Base-by-base conservation (phyloP, 345 rosid genomes). In the Clausena lansium region DNA sequence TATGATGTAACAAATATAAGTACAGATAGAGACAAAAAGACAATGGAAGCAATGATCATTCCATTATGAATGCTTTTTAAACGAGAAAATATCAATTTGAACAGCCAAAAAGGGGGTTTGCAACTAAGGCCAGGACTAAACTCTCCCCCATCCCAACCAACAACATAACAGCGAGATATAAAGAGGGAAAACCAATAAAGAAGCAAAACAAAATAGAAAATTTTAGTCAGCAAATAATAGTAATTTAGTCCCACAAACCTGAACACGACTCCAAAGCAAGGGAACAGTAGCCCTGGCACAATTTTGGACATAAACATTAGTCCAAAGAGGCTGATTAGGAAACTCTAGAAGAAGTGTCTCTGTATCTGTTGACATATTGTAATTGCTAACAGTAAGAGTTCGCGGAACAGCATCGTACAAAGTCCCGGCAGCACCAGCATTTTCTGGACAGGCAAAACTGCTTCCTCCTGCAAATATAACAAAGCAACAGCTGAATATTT, bases 191-290 rank as follows among this genome's bases (percentile, higher is more conserved):
- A 72, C 27, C 14, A 32, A 17, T 9, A 41, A 4, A 55, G 50
- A 60, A 32, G 35, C 7, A 38, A n/a, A 36, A 5, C 41, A 35
- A 57, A 33, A 7, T 35, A 36, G 52, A 62, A 74, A 10, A 45
- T 55, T 55, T 28, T 59, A 19, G 59, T 33, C 45, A 8, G 52
- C 5, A 70, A 19, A 71, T 30, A 67, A 73, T 67, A 59, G 58
- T 27, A 54, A 45, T 32, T 60, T 62, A 81, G 62, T 10, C 62
- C 78, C 73, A 84, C 86, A 82, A 85, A 97, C 99, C 98, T 97
- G 99, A 75, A 94, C 99, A 81, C 99, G 98, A 77, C 99, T 97
- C 99, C 99, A 97, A 75, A 94, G 90, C 90, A 97, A 84, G 58
- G 99, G 99, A 84, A 95, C 97, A 79, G 97, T 82, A 70, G 98